Base-by-base conservation (phyloP, 345 rosid species). In the Rhodamnia rubescens region DNA sequence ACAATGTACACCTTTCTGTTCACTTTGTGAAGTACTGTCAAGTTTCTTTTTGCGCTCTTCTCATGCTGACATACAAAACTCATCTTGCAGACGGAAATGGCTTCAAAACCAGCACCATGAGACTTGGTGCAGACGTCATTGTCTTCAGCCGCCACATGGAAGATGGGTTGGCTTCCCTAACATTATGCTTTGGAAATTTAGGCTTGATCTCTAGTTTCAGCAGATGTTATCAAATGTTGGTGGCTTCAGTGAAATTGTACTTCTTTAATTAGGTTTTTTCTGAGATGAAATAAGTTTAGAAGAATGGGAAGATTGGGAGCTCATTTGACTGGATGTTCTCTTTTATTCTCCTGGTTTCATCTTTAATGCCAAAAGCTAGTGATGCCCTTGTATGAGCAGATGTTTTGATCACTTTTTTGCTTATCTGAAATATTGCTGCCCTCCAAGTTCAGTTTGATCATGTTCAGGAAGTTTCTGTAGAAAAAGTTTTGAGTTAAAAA, bases 51-150 rank as follows among this genome's bases (percentile, higher is more conserved):
- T 44, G 78, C 13, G 13, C 42, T 90, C 88, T 96, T 86, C 57
- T 42, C 64, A 83, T 83, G 84, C 81, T 87, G 83, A 87, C 42
- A 85, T 85, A 42, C 92, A 87, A 86, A 85, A 50, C 53, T 49
- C 84, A 20, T 80, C 87, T 89, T 93, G 83, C 90, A 95, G 99
- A 97, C 92, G 99, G 98, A 26, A 97, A 97, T 91, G 98, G 99
- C 88, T 97, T 95, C 93, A 97, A 97, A 94, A 97, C 99, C 49
- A 94, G 99, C 91, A 91, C 98, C 84, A 95, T 95, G 98, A 93
- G 99, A 90, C 97, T 97, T 87, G 98, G 99, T 87, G 96, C 96
- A 78, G 99, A 95, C 90, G 99, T 93, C 78, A 90, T 97, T 56
- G 97, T 97, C 85, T 95, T 97, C 93, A 97, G 95, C 90, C 93